phyloP scores from a whole-genome alignment of 345 rosid genomes.

The Populus tremula region DNA sequence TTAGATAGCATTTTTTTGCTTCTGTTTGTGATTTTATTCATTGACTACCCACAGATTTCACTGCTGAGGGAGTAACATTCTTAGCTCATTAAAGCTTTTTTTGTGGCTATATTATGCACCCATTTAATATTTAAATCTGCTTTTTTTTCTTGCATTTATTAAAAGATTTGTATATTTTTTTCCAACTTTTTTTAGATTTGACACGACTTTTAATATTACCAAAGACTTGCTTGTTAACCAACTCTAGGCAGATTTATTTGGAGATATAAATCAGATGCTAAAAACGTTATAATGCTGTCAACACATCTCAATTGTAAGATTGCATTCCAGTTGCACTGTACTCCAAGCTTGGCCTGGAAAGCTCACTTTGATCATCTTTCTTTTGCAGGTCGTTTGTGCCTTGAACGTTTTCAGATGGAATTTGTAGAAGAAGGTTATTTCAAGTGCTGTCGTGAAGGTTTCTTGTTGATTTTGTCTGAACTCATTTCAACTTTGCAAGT shows the following conservation, averaged over 20 bases:
- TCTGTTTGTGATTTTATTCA: too few relatives aligned
- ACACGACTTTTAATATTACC: too few relatives aligned
- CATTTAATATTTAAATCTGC: too few relatives aligned
- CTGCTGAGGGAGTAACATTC: too few relatives aligned
- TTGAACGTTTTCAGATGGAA: background rate
- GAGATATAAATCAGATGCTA: background rate
- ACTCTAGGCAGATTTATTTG: background rate
- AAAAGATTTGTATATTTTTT: too few relatives aligned
- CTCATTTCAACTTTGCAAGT: conserved; percentile 2
- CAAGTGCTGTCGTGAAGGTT: background rate
- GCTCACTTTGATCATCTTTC: background rate
- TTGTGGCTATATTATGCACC: too few relatives aligned
- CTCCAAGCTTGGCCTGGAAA: background rate
- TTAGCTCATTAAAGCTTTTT: too few relatives aligned
- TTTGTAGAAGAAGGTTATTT: background rate
- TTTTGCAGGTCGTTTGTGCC: background rate
- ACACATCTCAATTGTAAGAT: background rate
- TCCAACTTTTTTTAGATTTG: too few relatives aligned
- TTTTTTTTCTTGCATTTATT: too few relatives aligned
- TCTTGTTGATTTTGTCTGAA: background rate
- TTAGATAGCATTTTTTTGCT: too few relatives aligned
- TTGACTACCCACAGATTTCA: too few relatives aligned
- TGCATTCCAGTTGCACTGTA: background rate
- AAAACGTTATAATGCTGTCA: background rate
- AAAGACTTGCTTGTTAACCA: background rate